phyloP scores from a whole-genome alignment of 2,329 filamentous ascomycete species.

The Aspergillus glaucus region DNA sequence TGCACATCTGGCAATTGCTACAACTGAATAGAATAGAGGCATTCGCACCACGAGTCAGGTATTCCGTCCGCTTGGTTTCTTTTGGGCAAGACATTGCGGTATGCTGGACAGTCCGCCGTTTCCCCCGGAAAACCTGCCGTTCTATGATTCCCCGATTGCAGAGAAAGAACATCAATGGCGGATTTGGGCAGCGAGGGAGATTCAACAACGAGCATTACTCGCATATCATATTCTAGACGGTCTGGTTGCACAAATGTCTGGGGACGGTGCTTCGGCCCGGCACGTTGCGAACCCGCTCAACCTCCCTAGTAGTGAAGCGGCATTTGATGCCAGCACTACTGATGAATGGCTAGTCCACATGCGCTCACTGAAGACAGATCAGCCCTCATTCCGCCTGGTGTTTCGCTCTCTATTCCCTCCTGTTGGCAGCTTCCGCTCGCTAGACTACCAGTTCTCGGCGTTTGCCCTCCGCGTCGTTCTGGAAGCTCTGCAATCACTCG shows the following conservation, averaged over 20 bases:
- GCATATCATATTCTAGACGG: slow-evolving; percentile 43
- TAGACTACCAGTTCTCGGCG: slow-evolving; percentile 32
- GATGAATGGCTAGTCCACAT: slow-evolving; percentile 38
- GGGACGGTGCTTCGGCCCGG: slow-evolving; percentile 37
- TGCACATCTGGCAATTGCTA: background rate
- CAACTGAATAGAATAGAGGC: slow-evolving; percentile 26
- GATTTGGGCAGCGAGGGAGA: slow-evolving; percentile 39
- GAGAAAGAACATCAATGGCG: slow-evolving; percentile 40
- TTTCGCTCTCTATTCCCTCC: slow-evolving; percentile 37
- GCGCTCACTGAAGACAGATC: slow-evolving; percentile 22
- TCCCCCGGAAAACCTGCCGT: slow-evolving; percentile 28
- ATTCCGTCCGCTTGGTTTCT: slow-evolving; percentile 40
- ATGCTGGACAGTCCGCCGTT: slow-evolving; percentile 36
- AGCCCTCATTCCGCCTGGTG: slow-evolving; percentile 36
- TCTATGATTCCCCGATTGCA: slow-evolving; percentile 20
- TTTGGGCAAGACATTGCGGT: slow-evolving; percentile 42
- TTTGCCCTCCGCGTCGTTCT: slow-evolving; percentile 39
- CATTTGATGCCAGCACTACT: slow-evolving; percentile 35
- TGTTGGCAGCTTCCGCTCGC: slow-evolving; percentile 19
- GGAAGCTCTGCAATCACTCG: slow-evolving; percentile 40
- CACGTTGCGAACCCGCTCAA: slow-evolving; percentile 38
- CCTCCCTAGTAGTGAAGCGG: slow-evolving; percentile 36
- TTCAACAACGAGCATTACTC: slow-evolving; percentile 39
- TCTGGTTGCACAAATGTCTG: slow-evolving; percentile 40
- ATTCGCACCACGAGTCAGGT: slow-evolving; percentile 41